Percentiles rank a stretch among this genome's conserved stretches.
These are phyloP conservation scores for Phaffomyces antillensis DNA, from an alignment of 805 yeast genomes.

Conservation along the genomic window DNA sequence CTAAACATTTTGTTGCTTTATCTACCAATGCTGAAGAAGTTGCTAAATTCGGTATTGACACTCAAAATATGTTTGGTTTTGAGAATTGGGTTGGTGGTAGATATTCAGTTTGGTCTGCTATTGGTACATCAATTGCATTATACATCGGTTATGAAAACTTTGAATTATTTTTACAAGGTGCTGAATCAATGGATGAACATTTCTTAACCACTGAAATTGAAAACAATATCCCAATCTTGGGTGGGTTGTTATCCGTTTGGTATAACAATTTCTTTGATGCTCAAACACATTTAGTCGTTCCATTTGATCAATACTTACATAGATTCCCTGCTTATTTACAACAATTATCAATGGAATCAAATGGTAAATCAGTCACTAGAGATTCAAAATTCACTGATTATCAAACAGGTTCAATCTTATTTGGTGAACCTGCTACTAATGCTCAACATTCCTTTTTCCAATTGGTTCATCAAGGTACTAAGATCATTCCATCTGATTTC, in stretches of 20 bases:
- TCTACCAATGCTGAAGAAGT: conserved; percentile 92
- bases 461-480: conserved; percentile 98
- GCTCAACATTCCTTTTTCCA: conserved; percentile 99
- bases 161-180: conserved; percentile 89
- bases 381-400: conserved; percentile 86
- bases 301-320: conserved; percentile 97
- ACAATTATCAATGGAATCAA: conserved; percentile 98
- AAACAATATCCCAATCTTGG: conserved; percentile 86
- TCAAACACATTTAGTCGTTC: conserved; percentile 96
- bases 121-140: conserved; percentile 91
- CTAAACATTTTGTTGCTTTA: conserved; percentile 96
- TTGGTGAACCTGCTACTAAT: conserved; percentile 98
- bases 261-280: conserved; percentile 98
- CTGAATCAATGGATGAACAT: conserved; percentile 94
- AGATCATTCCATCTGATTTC: conserved; percentile 94
- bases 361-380: conserved; percentile 96
- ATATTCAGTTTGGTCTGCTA: conserved; percentile 99
- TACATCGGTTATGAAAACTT: conserved; percentile 95
- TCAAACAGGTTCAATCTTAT: conserved; percentile 91
- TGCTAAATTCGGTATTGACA: conserved; percentile 91
- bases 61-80: conserved; percentile 97
- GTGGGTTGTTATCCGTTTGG: conserved; percentile 95
- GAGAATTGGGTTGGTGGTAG: conserved; percentile 99
- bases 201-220: conserved; percentile 79
- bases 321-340: conserved; percentile 99